These are phyloP conservation scores for Colletotrichum cereale DNA, from an alignment of 2,329 filamentous ascomycete genomes.

Conservation along the genomic window DNA sequence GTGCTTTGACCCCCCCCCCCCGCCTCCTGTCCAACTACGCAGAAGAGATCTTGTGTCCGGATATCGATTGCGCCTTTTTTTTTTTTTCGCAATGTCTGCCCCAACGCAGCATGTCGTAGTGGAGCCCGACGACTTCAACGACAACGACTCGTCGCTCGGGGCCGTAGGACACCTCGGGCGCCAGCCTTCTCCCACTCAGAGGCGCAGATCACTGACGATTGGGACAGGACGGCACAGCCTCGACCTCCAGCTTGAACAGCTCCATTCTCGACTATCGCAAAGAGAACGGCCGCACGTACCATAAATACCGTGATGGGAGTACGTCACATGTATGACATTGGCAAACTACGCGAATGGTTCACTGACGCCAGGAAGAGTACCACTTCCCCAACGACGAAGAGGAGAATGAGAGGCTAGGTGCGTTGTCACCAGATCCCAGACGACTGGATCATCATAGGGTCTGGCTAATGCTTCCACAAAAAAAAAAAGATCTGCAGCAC, in stretches of 20 bases:
- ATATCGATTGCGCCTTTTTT: too few species aligned
- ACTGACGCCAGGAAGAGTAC: conserved; percentile 32
- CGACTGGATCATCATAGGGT: too few species aligned
- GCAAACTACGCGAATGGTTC: neutral
- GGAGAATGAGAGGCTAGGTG: conserved; percentile 40
- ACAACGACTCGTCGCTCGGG: conserved; percentile 37
- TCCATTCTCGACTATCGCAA: conserved; percentile 46
- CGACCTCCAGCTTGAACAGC: conserved; percentile 50
- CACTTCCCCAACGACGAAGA: conserved; percentile 40
- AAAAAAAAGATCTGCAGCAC: conserved; percentile 62
- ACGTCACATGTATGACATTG: neutral
- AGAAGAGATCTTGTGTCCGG: neutral
- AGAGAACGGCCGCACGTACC: conserved; percentile 41
- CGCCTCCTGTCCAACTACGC: neutral
- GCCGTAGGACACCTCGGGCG: conserved; percentile 1
- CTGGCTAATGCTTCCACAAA: neutral
- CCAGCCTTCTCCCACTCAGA: too few species aligned
- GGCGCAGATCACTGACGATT: neutral
- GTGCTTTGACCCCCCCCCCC: neutral
- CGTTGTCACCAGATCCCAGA: too few species aligned
- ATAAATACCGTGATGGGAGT: conserved; percentile 43
- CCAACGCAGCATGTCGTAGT: conserved; percentile 14
- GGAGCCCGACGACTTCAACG: conserved; percentile 35
- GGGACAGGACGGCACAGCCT: conserved; percentile 24
- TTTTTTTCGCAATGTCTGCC: conserved; percentile 1